Evolutionary conservation across 257 asterid genomes (phyloP).

Genomic region (Nicotiana obtusifolia): DNA sequence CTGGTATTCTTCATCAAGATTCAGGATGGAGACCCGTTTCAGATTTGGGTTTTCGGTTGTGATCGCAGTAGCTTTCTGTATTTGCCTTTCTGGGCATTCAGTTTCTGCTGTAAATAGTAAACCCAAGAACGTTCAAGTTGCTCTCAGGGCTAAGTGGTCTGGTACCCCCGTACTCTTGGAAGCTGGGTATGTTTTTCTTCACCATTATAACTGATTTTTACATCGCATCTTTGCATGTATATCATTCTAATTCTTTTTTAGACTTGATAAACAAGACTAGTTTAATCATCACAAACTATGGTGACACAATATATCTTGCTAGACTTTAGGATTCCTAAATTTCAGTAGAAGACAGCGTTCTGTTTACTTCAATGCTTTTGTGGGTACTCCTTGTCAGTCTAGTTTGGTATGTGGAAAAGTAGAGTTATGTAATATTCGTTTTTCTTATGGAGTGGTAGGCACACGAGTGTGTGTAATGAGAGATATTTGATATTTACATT

Average conservation of each 20-base stretch:
- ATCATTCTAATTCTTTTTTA: background rate
- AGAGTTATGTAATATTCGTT: background rate
- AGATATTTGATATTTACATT: background rate
- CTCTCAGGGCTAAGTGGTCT: slow-evolving; percentile 95
- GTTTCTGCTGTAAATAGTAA: slow-evolving; percentile 49
- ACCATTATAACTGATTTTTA: background rate
- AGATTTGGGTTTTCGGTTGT: slow-evolving; percentile 61
- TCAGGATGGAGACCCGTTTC: slow-evolving; percentile 44
- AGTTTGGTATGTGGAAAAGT: background rate
- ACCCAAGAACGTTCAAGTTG: slow-evolving; percentile 96
- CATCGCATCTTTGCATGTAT: background rate
- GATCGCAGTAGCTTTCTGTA: slow-evolving; percentile 30
- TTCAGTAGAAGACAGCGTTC: background rate
- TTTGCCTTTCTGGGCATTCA: slow-evolving; percentile 32
- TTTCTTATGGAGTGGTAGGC: background rate
- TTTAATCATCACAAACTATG: background rate
- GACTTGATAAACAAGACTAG: background rate
- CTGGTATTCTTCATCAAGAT: slow-evolving; percentile 25
- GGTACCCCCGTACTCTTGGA: slow-evolving; percentile 87
- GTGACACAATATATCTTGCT: background rate
- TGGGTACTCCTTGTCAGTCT: background rate
- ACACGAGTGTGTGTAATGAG: background rate
- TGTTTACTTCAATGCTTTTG: background rate
- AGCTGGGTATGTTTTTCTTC: slow-evolving; percentile 66
- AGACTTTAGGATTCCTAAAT: background rate